Evolutionary conservation across 192 early-diverging fungal species (phyloP).

Genomic region (Lobosporangium transversale): DNA sequence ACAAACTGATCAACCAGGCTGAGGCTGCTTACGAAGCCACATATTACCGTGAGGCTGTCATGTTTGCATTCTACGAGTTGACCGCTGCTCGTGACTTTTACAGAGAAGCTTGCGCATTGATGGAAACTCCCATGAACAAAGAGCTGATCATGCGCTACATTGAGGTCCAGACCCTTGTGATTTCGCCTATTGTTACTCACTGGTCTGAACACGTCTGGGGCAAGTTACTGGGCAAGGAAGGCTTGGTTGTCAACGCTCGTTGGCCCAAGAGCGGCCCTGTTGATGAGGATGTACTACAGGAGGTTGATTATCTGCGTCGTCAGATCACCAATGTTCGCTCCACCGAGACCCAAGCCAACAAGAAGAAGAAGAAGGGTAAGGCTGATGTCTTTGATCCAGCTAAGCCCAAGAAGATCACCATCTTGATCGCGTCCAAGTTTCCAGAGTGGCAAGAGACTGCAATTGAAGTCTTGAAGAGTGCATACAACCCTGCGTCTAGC

Average conservation of each 20-base stretch:
- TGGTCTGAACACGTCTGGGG: slow-evolving; percentile 94
- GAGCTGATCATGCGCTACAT: slow-evolving; percentile 87
- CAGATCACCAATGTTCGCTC: slow-evolving; percentile 81
- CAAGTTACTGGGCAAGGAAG: slow-evolving; percentile 76
- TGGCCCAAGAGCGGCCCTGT: slow-evolving; percentile 66
- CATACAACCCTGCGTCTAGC: slow-evolving; percentile 58
- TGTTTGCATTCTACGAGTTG: slow-evolving; percentile 91
- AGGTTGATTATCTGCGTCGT: slow-evolving; percentile 83
- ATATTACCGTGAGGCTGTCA: slow-evolving; percentile 92
- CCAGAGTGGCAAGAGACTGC: slow-evolving; percentile 94
- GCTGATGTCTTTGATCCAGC: slow-evolving; percentile 64
- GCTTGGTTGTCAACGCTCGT: slow-evolving; percentile 71
- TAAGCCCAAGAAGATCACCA: slow-evolving; percentile 75
- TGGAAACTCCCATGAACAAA: slow-evolving; percentile 81
- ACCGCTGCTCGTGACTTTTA: slow-evolving; percentile 89
- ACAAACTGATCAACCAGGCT: slow-evolving; percentile 72
- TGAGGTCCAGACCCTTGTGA: slow-evolving; percentile 82
- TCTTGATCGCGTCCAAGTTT: slow-evolving; percentile 85
- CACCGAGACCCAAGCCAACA: slow-evolving; percentile 74
- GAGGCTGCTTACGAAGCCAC: slow-evolving; percentile 83
- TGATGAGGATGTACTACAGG: slow-evolving; percentile 77
- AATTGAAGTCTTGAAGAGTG: slow-evolving; percentile 58
- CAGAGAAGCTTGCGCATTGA: slow-evolving; percentile 73
- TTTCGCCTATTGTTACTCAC: slow-evolving; percentile 93
- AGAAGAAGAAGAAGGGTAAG: slow-evolving; percentile 82